Evolutionary conservation across 2,329 filamentous ascomycete species (phyloP), one percentile per base, ranked within the genome.

Genomic region (Pseudogymnoascus sp.): DNA sequence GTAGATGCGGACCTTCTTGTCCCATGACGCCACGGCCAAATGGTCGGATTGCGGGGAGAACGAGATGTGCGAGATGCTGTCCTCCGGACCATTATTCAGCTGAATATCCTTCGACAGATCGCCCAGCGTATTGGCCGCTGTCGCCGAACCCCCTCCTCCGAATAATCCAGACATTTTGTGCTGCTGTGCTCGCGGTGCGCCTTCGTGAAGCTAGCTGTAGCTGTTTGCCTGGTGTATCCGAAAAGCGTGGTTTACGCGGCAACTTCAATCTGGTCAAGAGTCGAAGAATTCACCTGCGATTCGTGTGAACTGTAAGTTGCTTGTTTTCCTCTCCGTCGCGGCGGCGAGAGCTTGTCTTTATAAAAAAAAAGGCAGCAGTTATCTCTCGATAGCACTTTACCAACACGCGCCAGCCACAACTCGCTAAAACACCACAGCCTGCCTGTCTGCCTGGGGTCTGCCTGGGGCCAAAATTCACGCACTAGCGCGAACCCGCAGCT

Each of bases 1-100:
- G 78, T 97, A 99, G 74, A 99, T 93, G 72, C 93, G 89, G 67
- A 97, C 91, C 76, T 96, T 96, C 80, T 96, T 96, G 78, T 99
- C 95, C 95, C 95, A 99, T 70, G 91, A 96, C 59, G 91, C 81
- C 37, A 97, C 90, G 23, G 93, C 92, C 17, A 99, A 82, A 74
- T 96, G 89, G 71, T 97, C 91, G 68, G 78, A 83, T 62, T 81
- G 81, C 1, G 88, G 86, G 13, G 89, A 93, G 79, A 97, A 99
- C 59, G 86, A 80, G 65, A 99, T 82, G 73, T 92, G 91, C 37
- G 93, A 93, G 72, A 97, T 89, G 76, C 89, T 90, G 77, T 99
- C 95, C 69, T 91, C 88, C 21, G 95, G 95, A 13, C 90, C 89
- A 67, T 88, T 84, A 65, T 79, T 83, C 63, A 99, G 80, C 62